Percentiles rank a stretch among this genome's conserved stretches.
Conservation (phyloP, 169 alveolate genomes). For the Plasmodium blacklocki region DNA sequence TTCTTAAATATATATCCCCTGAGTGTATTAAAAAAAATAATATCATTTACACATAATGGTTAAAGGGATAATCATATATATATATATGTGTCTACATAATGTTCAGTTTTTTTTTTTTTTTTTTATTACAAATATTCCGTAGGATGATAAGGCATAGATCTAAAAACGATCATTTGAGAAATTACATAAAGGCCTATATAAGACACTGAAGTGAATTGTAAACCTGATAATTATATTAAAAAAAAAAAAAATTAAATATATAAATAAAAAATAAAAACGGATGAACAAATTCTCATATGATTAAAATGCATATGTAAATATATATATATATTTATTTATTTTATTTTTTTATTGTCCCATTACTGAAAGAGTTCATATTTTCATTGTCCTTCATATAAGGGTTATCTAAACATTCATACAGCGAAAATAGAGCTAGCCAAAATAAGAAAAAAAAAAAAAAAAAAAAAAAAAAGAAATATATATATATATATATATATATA, state of each 20-base stretch:
- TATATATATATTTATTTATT: neutral
- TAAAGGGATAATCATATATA: neutral
- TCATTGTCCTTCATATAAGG: constrained; percentile 54
- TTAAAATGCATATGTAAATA: neutral
- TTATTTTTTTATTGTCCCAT: constrained; percentile 2
- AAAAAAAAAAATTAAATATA: neutral
- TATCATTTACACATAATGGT: neutral
- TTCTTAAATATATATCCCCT: constrained; percentile 67
- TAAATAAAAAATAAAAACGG: neutral
- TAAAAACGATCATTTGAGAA: constrained; percentile 20
- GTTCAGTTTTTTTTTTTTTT: neutral
- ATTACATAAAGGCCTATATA: constrained; percentile 37
- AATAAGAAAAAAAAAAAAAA: neutral
- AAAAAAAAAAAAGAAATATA: neutral
- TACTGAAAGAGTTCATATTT: constrained; percentile 36
- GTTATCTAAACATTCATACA: constrained; percentile 44
- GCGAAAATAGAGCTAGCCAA: constrained; percentile 18
- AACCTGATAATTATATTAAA: constrained; percentile 5
- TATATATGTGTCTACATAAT: neutral
- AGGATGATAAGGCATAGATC: constrained; percentile 59
- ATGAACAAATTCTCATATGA: neutral
- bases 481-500: neutral
- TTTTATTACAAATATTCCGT: constrained; percentile 43
- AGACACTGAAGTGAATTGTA: constrained; percentile 34
- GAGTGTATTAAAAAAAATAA: neutral